A percentile compares a stretch with the other conserved stretches of the same genome.
Conservation (phyloP, 495 filamentous ascomycete genomes). For the Penicillium roqueforti region DNA sequence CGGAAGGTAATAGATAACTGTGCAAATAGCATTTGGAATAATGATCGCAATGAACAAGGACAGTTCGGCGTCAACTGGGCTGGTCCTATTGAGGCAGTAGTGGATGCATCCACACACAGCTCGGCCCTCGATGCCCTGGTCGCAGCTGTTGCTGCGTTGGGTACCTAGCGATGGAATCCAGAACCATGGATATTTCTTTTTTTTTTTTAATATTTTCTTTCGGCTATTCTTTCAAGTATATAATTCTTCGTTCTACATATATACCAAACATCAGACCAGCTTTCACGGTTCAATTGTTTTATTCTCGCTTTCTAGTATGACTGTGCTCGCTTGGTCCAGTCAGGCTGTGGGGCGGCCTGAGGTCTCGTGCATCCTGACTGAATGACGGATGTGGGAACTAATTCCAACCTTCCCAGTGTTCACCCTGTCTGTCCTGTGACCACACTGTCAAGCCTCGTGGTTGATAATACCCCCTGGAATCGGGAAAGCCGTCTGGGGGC, state of each 20-base stretch:
- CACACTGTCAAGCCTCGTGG: slow-evolving; percentile 54
- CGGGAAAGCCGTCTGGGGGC: slow-evolving; percentile 60
- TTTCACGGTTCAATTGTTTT: background rate
- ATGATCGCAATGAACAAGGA: slow-evolving; percentile 47
- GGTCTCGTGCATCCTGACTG: slow-evolving; percentile 14
- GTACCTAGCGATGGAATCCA: background rate
- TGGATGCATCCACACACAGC: slow-evolving; percentile 47
- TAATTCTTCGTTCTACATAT: background rate
- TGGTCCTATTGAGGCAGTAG: slow-evolving; percentile 52
- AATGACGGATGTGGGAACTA: slow-evolving; percentile 9
- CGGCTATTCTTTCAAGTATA: background rate
- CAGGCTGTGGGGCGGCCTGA: slow-evolving; percentile 1
- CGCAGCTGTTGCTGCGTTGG: slow-evolving; percentile 50
- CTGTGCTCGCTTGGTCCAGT: slow-evolving; percentile 4
- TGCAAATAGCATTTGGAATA: slow-evolving; percentile 63
- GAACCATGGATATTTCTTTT: too few species aligned
- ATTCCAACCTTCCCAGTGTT: slow-evolving; percentile 1
- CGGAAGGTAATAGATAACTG: slow-evolving; percentile 54
- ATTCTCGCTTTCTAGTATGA: slow-evolving; percentile 9
- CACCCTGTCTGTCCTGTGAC: slow-evolving; percentile 43
- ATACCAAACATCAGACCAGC: background rate
- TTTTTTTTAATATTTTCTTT: slow-evolving; percentile 1
- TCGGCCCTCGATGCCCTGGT: slow-evolving; percentile 42
- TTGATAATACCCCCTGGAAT: slow-evolving; percentile 62
- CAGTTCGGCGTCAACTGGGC: slow-evolving; percentile 55